Evolutionary conservation across 1,284 basidiomycete species (phyloP).

Genomic region (Austroboletus novae-zelandiae): DNA sequence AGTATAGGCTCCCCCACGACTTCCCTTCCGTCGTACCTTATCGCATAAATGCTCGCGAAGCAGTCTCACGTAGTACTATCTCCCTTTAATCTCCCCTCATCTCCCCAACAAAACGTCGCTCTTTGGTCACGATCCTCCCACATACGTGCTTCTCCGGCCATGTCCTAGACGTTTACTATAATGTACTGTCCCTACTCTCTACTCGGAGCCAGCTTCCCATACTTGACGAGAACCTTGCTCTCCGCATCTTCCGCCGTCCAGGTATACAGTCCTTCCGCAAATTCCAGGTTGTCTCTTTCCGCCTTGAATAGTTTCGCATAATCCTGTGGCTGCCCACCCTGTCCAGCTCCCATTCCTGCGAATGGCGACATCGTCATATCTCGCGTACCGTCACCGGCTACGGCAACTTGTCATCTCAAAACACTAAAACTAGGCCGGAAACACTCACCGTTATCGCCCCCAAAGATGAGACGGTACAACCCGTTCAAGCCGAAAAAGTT

Average conservation of each 20-base stretch:
- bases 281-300: conserved; percentile 91
- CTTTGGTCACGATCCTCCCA: conserved; percentile 19
- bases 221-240: conserved; percentile 71
- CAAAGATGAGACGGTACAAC: conserved; percentile 90
- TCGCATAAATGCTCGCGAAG: conserved; percentile 24
- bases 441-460: conserved; percentile 82
- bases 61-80: conserved; percentile 25
- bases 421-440: conserved; percentile 10
- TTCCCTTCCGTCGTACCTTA: conserved; percentile 20
- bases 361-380: conserved; percentile 76
- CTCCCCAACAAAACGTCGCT: conserved; percentile 8
- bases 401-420: conserved; percentile 16
- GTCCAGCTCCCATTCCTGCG: conserved; percentile 52
- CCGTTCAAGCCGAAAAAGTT: conserved; percentile 98
- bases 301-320: conserved; percentile 88
- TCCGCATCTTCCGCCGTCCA: conserved; percentile 85
- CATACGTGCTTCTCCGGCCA: conserved; percentile 26
- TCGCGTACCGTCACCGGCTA: conserved; percentile 75
- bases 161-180: conserved; percentile 25
- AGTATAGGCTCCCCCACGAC: conserved; percentile 43
- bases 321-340: conserved; percentile 71
- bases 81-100: conserved; percentile 25
- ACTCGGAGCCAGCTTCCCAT: conserved; percentile 50
- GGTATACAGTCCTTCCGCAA: conserved; percentile 80
- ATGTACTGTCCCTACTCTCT: conserved; percentile 23